Evolutionary conservation across 805 yeast genomes (phyloP), one percentile per base, ranked within the genome.

Genomic region (Ogataea degrootiae): DNA sequence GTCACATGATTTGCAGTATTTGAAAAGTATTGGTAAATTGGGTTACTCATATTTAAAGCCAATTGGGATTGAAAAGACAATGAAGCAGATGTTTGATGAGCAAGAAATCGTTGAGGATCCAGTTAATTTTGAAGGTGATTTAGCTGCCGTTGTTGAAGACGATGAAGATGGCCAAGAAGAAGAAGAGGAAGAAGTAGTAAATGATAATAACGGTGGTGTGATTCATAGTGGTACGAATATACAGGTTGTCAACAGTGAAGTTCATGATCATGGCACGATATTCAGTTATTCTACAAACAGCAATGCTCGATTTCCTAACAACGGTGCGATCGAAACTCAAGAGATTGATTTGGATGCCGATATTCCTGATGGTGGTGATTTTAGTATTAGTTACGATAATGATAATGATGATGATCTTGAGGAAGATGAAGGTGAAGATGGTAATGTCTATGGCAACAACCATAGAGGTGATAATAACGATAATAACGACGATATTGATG

Each of bases 61-160:
- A 0, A 72, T 83, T 11, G 90, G 89, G 0, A 57, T 81, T 9
- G 69, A 71, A 3, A 79, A 74, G 59, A 83, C 87, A 0, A 70
- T 81, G 74, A 63, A 63, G 35, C 70, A 67, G 34, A 45, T 70
- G 29, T 21, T 46, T 22, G 63, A 53, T 12, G 63, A 56, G 23
- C 51, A 50, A 34, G 60, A 57, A 26, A 26, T 46, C 12, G 58
- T 49, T 7, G 61, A 56, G 3, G 53, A 49, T 34, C 47, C 55
- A 31, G 39, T 52, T 42, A 51, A 57, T 48, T 58, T 46, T 36
- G 55, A 57, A 49, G 57, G 58, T 38, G 57, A 50, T 26, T 40
- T 50, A 33, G 45, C 46, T 4, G 44, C 44, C 22, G 44, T 34
- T 19, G 50, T 45, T 9, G 48, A 46, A 14, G 55, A 40, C 5